Base-by-base conservation (phyloP, 345 rosid genomes). In the Sonneratia alba region DNA sequence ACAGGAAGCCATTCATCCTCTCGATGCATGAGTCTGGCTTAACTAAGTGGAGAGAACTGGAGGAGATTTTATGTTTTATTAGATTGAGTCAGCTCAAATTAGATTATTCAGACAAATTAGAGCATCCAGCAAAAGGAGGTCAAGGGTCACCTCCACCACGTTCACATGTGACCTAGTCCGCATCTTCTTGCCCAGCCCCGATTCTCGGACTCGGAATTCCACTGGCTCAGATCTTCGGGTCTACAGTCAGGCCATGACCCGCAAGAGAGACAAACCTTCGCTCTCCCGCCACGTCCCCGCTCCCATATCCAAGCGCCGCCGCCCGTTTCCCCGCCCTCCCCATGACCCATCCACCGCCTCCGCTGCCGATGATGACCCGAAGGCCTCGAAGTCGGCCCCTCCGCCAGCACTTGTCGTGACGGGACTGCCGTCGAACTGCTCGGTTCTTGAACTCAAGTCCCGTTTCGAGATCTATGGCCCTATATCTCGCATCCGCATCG, bases 391-490 rank as follows among this genome's bases (percentile, higher is more conserved):
- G 77, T 86, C 81, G 3, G 77, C 80, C 0, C 87, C 93, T 12
- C 94, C 97, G 0, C 92, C 90, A 2, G 87, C 89, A 10, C 78
- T 93, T 6, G 81, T 88, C 19, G 86, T 86, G 8, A 74, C 57
- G 75, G 97, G 94, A 18, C 83, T 94, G 66, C 72, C 88, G 9
- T 73, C 75, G 36, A 77, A 80, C 76, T 88, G 90, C 72, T 89
- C 98, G n/a, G 98, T 93, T 13, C 86, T 93, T 38, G 97, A 91
- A 79, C 83, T 93, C 63, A 93, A 93, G 81, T 89, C 93, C 6
- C 85, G 94, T 75, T 89, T 93, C 85, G 94, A 89, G 94, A 89
- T 93, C 84, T 89, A 91, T 85, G 97, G 98, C 22, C 61, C 96
- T 3, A 86, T 93, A 61, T 91, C 96, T 51, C 88, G 97, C 71